A percentile compares a stretch with the other conserved stretches of the same genome.
These are phyloP conservation scores for Hysterangium stoloniferum DNA, from an alignment of 768 basidiomycete species.

Conservation along the genomic window DNA sequence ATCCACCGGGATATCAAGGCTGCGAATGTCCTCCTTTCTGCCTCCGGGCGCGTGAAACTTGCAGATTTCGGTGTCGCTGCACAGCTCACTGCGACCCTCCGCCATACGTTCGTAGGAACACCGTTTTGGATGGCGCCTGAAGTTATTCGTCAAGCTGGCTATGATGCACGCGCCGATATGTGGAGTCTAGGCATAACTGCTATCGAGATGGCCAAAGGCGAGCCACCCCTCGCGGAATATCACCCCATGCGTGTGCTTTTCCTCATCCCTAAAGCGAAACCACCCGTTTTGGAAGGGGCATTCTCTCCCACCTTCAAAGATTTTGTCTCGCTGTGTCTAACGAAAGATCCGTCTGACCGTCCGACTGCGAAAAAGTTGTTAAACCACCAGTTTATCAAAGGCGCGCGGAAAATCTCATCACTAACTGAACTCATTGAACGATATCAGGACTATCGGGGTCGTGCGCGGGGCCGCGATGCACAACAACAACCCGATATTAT, in stretches of 20 bases:
- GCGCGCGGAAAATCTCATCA: constrained; percentile 73
- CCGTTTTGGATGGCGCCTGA: constrained; percentile 99
- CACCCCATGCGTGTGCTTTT: constrained; percentile 99
- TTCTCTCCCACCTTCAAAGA: constrained; percentile 89
- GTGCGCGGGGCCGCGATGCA: constrained; percentile 35
- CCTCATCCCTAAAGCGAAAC: constrained; percentile 93
- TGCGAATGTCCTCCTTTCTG: constrained; percentile 88
- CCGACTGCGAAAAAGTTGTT: constrained; percentile 88
- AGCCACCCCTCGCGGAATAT: constrained; percentile 93
- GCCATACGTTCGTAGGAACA: constrained; percentile 96
- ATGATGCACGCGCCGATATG: constrained; percentile 93
- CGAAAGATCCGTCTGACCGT: constrained; percentile 85
- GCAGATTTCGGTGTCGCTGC: constrained; percentile 99
- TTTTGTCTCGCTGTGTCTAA: constrained; percentile 83
- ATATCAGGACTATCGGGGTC: constrained; percentile 66
- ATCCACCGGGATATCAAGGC: constrained; percentile 99
- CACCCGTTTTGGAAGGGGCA: constrained; percentile 80
- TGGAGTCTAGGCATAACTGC: constrained; percentile 98
- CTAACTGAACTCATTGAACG: constrained; percentile 86
- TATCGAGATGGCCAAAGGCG: constrained; percentile 96
- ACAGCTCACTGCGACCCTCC: constrained; percentile 80
- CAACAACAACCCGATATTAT: constrained; percentile 14
- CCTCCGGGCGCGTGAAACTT: constrained; percentile 89
- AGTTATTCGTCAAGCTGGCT: constrained; percentile 94
- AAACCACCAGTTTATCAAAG: constrained; percentile 86